Evolutionary conservation across 768 basidiomycete genomes (phyloP).

Genomic region (Pleurotus eryngii): DNA sequence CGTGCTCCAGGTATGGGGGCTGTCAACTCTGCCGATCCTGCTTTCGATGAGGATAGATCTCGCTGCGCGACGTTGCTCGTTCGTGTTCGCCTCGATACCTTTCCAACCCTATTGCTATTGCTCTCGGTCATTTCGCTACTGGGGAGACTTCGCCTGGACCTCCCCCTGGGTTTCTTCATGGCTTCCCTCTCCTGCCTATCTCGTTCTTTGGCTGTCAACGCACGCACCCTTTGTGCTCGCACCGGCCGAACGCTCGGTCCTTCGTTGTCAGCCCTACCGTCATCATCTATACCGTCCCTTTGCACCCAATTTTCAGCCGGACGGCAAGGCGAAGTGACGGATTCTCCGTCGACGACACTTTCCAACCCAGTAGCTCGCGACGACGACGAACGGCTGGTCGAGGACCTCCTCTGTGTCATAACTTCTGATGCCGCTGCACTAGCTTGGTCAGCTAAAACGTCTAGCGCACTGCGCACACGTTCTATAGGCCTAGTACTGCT

Average conservation of each 20-base stretch:
- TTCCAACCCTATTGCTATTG: not conserved
- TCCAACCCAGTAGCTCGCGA: not conserved
- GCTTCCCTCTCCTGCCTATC: not conserved
- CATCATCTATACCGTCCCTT: not conserved
- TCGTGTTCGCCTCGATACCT: not conserved
- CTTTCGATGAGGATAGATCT: not conserved
- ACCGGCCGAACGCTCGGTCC: not conserved
- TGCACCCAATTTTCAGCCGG: not conserved
- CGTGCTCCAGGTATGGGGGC: not conserved
- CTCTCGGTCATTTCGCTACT: not conserved
- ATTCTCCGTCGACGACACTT: not conserved
- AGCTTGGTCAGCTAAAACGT: constrained; percentile 74
- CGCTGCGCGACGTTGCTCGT: not conserved
- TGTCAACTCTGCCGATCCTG: not conserved
- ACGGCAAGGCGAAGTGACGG: too few species aligned
- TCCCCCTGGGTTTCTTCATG: not conserved
- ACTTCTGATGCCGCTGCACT: constrained; percentile 33
- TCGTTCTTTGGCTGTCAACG: not conserved
- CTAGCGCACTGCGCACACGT: constrained; percentile 54
- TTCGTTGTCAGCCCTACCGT: not conserved
- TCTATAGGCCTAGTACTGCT: constrained; percentile 10
- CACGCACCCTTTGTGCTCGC: not conserved
- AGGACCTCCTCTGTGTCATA: not conserved
- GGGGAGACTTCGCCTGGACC: not conserved
- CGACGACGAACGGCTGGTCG: not conserved